Evolutionary conservation across 2,329 filamentous ascomycete species (phyloP), one percentile per base, ranked within the genome.

Genomic region (Pyrenophora seminiperda): DNA sequence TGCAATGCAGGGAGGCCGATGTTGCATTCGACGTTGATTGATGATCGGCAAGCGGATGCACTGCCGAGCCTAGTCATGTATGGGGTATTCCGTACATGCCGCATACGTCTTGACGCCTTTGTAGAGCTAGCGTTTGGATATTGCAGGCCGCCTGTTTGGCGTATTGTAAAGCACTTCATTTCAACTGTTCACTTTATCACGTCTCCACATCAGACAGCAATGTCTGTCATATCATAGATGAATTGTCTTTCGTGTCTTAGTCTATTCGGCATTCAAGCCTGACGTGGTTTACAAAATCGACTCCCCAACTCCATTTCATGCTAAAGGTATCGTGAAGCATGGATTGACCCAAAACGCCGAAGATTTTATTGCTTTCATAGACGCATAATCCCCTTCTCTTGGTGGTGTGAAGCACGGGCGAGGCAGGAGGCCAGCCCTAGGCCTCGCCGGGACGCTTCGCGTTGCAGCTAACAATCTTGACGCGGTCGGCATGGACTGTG

Each of bases 401-500:
- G 49, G 33, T 50, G 50, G 9, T 24, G 22, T n/a, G 19, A 38
- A 47, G 22, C 15, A 29, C 41, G 54, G 38, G 39, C 39, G 49
- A 49, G 37, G 19, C 45, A 32, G 36, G 24, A 47, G 47, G 41
- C 40, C 47, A 41, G 48, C 57, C 60, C 65, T 76, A 77, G 18
- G 68, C 63, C 70, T 87, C 84, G 7, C 84, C 84, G 41, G 84
- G 85, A 56, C 84, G 82, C 81, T 97, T 97, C 62, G 92, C 92
- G 70, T 95, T 96, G 76, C 93, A 97, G 76, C 90, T 95, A 41
- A 99, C 94, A 63, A 99, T 99, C 85, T 97, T 97, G 75, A 99
- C 90, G 73, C 91, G 93, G 71, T 97, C 93, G 15, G 92, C 91
- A 30, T 83, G 78, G 11, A 97, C 85, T 1, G 84, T 83, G 54